Conservation (phyloP, 1,139 yeast genomes). For the Hanseniaspora gamundiae region DNA sequence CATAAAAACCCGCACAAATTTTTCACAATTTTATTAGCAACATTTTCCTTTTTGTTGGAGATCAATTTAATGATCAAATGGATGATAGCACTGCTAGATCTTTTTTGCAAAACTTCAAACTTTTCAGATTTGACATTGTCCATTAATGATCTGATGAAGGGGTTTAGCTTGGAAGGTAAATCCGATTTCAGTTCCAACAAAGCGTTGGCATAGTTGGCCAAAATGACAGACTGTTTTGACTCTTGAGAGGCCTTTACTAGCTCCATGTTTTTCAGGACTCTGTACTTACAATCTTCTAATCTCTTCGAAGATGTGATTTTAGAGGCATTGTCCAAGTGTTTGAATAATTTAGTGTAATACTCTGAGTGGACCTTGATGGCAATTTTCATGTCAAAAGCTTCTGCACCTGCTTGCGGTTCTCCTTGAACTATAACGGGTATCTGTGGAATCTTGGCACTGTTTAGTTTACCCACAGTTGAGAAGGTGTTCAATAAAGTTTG, state of each 20-base stretch:
- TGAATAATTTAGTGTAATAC: constrained; percentile 53
- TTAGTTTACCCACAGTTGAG: constrained; percentile 59
- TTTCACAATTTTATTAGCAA: constrained; percentile 79
- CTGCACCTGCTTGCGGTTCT: constrained; percentile 88
- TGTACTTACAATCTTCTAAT: constrained; percentile 66
- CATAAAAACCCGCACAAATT: constrained; percentile 88
- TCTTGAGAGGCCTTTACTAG: constrained; percentile 50
- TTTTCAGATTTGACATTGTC: constrained; percentile 80
- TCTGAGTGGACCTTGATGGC: constrained; percentile 64
- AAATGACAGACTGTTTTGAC: constrained; percentile 48
- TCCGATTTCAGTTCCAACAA: constrained; percentile 40
- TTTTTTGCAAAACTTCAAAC: constrained; percentile 48
- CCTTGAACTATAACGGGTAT: constrained; percentile 88
- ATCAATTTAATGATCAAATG: constrained; percentile 48
- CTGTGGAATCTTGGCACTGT: constrained; percentile 69
- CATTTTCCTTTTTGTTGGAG: constrained; percentile 46
- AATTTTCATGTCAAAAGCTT: constrained; percentile 70
- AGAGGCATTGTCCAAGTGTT: constrained; percentile 54
- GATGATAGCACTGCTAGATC: constrained; percentile 63
- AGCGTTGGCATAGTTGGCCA: constrained; percentile 70
- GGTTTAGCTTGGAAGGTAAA: constrained; percentile 77
- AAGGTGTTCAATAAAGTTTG: constrained; percentile 71
- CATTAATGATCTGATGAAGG: constrained; percentile 83
- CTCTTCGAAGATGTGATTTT: constrained; percentile 64
- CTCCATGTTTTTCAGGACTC: constrained; percentile 52